phyloP scores from a whole-genome alignment of 2,329 filamentous ascomycete species.

The Trichoderma harzianum region DNA sequence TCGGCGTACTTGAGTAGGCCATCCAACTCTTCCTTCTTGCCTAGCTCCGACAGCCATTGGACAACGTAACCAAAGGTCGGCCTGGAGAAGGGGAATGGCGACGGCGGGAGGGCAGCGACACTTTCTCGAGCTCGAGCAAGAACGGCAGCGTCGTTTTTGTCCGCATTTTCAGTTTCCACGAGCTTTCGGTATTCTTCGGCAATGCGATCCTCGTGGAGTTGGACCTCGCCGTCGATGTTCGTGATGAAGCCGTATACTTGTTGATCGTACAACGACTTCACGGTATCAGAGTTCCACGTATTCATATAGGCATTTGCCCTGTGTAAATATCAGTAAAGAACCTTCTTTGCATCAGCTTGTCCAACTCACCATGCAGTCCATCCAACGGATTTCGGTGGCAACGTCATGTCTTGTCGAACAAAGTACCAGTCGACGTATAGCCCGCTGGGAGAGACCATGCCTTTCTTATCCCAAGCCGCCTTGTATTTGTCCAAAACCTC shows the following conservation, averaged over 20 bases:
- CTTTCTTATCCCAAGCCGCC: slow-evolving; percentile 32
- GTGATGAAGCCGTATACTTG: slow-evolving; percentile 30
- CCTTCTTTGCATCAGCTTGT: too few species aligned
- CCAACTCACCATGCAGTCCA: slow-evolving; percentile 6
- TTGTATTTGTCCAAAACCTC: slow-evolving; percentile 37
- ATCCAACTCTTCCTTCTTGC: slow-evolving; percentile 19
- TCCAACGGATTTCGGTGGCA: background rate
- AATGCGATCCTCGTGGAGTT: slow-evolving; percentile 24
- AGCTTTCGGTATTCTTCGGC: slow-evolving; percentile 25
- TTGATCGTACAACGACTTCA: slow-evolving; percentile 25
- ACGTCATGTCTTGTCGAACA: slow-evolving; percentile 1
- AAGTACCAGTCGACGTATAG: slow-evolving; percentile 25
- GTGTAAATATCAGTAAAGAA: background rate
- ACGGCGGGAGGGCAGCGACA: slow-evolving; percentile 17
- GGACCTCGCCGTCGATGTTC: slow-evolving; percentile 23
- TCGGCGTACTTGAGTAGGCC: slow-evolving; percentile 31
- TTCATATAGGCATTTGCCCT: slow-evolving; percentile 35
- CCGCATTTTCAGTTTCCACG: slow-evolving; percentile 13
- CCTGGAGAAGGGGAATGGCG: background rate
- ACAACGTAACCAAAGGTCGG: slow-evolving; percentile 28
- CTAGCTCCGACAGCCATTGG: slow-evolving; percentile 36
- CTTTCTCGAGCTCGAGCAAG: slow-evolving; percentile 8
- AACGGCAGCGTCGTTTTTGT: slow-evolving; percentile 18
- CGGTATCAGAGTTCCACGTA: slow-evolving; percentile 35
- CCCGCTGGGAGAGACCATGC: slow-evolving; percentile 24